phyloP scores from a whole-genome alignment of 805 yeast genomes.

The Cyberlindnera suaveolens region DNA sequence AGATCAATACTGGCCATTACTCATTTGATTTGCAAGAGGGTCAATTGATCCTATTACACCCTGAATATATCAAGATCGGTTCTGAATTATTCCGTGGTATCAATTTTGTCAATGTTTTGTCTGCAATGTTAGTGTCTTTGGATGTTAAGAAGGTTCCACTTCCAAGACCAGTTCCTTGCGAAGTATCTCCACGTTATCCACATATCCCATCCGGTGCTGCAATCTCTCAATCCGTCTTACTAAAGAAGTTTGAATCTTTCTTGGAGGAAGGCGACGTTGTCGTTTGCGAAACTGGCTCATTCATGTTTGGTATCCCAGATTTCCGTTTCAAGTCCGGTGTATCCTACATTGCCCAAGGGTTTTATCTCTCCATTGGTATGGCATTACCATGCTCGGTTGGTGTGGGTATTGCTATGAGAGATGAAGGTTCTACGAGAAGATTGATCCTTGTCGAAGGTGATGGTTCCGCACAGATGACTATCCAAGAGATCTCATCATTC shows the following conservation, averaged over 20 bases:
- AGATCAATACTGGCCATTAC: constrained; percentile 65
- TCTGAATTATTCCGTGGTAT: constrained; percentile 34
- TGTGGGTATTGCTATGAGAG: constrained; percentile 65
- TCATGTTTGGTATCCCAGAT: constrained; percentile 73
- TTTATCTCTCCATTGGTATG: constrained; percentile 82
- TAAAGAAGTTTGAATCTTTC: constrained; percentile 34
- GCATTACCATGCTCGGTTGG: constrained; percentile 87
- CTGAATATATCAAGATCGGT: constrained; percentile 45
- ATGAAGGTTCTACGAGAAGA: constrained; percentile 43
- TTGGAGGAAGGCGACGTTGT: constrained; percentile 61
- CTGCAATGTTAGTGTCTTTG: constrained; percentile 32
- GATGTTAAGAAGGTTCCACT: constrained; percentile 24
- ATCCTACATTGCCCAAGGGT: constrained; percentile 56
- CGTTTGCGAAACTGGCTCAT: constrained; percentile 80
- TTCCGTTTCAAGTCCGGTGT: constrained; percentile 51
- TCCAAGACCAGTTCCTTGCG: constrained; percentile 9
- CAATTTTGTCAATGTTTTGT: constrained; percentile 46
- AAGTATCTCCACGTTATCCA: constrained; percentile 19
- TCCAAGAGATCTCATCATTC: constrained; percentile 72
- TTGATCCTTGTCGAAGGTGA: constrained; percentile 80
- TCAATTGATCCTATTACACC: constrained; percentile 43
- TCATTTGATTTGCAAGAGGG: constrained; percentile 39
- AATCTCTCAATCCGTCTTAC: constrained; percentile 42
- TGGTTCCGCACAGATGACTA: constrained; percentile 92
- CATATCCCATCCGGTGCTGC: constrained; percentile 22